Conservation (phyloP, 257 asterid species). For the Cinchona pubescens region DNA sequence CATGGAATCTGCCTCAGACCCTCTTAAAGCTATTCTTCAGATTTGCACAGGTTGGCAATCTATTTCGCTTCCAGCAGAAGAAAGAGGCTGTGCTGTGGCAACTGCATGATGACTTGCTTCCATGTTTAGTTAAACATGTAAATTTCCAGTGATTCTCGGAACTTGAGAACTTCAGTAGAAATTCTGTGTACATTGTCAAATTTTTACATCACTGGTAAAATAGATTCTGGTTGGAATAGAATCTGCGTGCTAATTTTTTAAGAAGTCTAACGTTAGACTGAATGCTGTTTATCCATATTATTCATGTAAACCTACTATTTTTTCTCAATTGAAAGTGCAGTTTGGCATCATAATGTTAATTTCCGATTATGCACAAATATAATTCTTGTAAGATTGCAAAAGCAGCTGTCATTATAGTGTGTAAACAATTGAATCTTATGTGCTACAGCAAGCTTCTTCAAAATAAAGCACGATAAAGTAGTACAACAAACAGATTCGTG, state of each 20-base stretch:
- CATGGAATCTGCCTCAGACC: constrained; percentile 59
- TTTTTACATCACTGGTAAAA: background rate
- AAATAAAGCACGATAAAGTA: background rate
- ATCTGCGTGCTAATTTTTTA: background rate
- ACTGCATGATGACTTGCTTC: background rate
- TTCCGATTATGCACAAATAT: background rate
- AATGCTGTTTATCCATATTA: background rate
- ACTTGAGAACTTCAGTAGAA: constrained; percentile 1
- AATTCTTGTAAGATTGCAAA: background rate
- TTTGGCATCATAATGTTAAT: background rate
- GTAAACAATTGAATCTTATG: background rate
- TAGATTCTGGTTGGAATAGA: background rate
- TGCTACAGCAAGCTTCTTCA: background rate
- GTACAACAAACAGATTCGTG: background rate
- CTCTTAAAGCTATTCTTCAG: constrained; percentile 64
- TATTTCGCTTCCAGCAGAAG: constrained; percentile 35
- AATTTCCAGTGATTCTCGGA: constrained; percentile 3
- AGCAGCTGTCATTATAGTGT: background rate
- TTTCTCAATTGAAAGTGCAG: background rate
- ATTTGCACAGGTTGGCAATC: constrained; percentile 81
- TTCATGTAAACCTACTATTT: background rate
- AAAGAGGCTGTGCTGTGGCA: background rate
- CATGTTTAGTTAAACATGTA: background rate
- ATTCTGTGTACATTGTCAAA: background rate
- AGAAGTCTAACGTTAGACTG: background rate